A percentile compares a stretch with the other conserved stretches of the same genome.
Evolutionary conservation across 139 green algal species (phyloP).

Genomic region (Chlorella sp.): DNA sequence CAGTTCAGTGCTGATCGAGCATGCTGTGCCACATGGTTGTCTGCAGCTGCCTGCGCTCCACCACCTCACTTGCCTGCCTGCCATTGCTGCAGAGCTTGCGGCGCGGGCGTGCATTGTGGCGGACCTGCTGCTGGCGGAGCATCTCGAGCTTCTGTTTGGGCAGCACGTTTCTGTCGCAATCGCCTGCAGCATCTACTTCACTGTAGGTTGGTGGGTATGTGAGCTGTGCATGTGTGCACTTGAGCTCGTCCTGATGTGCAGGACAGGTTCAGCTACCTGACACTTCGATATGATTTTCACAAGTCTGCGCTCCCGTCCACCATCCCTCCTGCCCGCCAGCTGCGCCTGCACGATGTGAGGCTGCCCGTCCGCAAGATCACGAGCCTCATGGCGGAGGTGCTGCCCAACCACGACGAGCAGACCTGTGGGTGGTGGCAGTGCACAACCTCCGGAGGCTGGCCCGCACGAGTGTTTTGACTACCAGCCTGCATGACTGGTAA

Average conservation of each 20-base stretch:
- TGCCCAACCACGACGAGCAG: slow-evolving; percentile 26
- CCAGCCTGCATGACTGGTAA: no score
- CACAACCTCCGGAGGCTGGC: no score
- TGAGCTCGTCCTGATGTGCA: no score
- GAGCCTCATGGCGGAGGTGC: slow-evolving; percentile 1
- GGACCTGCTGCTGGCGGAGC: slow-evolving; percentile 21
- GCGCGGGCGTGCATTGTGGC: background rate
- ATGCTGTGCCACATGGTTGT: no score
- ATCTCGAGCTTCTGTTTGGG: slow-evolving; percentile 45
- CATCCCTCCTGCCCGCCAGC: background rate
- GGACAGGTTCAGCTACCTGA: no score
- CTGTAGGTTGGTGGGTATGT: no score
- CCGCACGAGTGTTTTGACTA: no score
- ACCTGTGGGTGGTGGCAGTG: background rate
- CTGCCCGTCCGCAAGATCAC: slow-evolving; percentile 32
- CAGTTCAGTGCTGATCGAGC: no score
- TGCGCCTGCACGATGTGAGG: slow-evolving; percentile 14
- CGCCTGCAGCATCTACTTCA: slow-evolving; percentile 29
- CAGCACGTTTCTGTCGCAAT: slow-evolving; percentile 36
- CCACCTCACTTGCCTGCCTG: no score
- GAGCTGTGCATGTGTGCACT: no score
- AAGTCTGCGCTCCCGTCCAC: background rate
- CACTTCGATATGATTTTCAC: no score
- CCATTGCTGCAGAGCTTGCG: background rate
- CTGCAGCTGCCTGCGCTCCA: no score